Conservation (phyloP, 805 yeast genomes). For the Sungouiozyma intestinalis region DNA sequence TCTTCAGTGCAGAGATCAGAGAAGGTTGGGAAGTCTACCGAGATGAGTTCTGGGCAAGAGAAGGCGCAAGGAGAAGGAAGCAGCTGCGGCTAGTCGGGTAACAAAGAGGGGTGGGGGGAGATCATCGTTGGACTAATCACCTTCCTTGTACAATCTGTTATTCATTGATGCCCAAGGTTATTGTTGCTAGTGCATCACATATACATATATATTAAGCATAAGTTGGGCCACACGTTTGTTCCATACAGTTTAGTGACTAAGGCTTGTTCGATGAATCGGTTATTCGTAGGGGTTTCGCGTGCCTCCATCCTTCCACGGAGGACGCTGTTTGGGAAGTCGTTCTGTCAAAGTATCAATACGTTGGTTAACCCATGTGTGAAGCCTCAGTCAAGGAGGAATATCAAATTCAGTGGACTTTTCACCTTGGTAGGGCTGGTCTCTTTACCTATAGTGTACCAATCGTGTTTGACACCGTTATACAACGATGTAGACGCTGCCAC, state of each 20-base stretch:
- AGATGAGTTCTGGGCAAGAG: conserved; percentile 87
- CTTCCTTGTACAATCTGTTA: background rate
- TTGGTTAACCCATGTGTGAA: no score
- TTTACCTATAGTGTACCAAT: background rate
- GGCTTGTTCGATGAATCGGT: no score
- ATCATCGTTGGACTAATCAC: background rate
- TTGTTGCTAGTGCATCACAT: no score
- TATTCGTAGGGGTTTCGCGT: no score
- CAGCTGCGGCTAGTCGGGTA: background rate
- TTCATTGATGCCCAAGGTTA: no score
- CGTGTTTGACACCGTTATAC: background rate
- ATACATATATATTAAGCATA: no score
- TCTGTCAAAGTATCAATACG: no score
- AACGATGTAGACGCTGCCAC: background rate
- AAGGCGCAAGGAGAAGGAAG: conserved; percentile 51
- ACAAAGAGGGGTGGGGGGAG: background rate
- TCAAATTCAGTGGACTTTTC: background rate
- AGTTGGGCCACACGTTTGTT: no score
- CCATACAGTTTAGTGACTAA: no score
- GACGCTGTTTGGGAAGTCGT: no score
- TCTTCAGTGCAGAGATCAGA: conserved; percentile 70
- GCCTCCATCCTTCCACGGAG: no score
- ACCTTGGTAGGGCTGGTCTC: background rate
- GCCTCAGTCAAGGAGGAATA: no score
- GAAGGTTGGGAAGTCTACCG: conserved; percentile 94